Evolutionary conservation across 2,329 filamentous ascomycete genomes (phyloP).

Genomic region (Domatiomyces catenatus): DNA sequence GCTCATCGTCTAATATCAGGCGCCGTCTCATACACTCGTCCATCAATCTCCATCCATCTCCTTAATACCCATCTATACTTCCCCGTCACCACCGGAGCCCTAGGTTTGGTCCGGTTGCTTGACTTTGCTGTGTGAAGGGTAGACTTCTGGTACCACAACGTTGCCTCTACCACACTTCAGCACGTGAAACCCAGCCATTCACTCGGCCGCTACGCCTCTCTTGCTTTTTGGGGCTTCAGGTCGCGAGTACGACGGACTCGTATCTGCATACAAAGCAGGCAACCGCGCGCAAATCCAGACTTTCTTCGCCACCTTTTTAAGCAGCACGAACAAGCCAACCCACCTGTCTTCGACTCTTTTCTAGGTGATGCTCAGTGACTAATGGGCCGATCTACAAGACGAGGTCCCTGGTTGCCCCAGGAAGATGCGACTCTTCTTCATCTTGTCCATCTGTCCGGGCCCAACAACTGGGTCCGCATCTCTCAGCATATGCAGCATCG

Average conservation of each 20-base stretch:
- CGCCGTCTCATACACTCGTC: not conserved
- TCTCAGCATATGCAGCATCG: constrained; percentile 59
- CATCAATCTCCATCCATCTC: not conserved
- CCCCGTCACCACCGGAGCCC: not conserved
- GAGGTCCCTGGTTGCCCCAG: constrained; percentile 68
- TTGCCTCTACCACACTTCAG: not conserved
- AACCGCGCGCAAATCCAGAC: not conserved
- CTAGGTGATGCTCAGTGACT: not conserved
- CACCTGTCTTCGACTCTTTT: not conserved
- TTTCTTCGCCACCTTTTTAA: not conserved
- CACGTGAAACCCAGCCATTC: not conserved
- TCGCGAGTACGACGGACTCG: not conserved
- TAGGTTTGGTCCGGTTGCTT: not conserved
- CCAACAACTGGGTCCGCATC: constrained; percentile 83
- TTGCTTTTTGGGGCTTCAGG: not conserved
- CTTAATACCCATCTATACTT: not conserved
- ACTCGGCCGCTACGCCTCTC: not conserved
- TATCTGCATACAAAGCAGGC: not conserved
- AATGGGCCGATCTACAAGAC: constrained; percentile 42
- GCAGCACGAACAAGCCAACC: too few relatives aligned
- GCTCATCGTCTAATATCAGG: not conserved
- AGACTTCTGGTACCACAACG: not conserved
- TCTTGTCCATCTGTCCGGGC: constrained; percentile 55
- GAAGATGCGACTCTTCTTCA: constrained; percentile 59
- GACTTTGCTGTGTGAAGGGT: not conserved